Conservation (phyloP, 768 basidiomycete genomes). For the Pleurotus citrinopileatus region DNA sequence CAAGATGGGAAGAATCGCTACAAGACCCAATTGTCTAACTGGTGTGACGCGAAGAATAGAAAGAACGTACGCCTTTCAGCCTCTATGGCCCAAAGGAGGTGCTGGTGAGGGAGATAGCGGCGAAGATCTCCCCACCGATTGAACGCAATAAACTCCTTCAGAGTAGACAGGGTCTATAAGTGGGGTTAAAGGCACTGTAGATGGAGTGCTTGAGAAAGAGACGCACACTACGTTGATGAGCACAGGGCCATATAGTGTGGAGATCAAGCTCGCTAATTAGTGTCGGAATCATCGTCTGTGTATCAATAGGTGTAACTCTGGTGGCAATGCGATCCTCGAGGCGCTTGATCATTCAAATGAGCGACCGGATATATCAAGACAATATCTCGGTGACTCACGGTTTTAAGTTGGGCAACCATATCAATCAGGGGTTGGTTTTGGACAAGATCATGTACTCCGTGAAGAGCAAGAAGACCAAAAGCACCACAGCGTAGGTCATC, state of each 20-base stretch:
- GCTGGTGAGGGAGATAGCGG: constrained; percentile 52
- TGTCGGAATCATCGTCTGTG: neutral
- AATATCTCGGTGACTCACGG: neutral
- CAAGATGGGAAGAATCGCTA: constrained; percentile 17
- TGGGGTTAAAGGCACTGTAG: neutral
- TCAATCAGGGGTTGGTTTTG: neutral
- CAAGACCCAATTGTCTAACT: neutral
- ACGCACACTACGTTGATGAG: neutral
- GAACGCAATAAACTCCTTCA: constrained; percentile 37
- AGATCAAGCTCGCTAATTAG: neutral
- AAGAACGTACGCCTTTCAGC: constrained; percentile 35
- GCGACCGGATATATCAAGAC: neutral
- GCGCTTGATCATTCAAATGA: neutral
- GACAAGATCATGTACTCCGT: neutral
- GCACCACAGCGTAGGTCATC: constrained; percentile 31
- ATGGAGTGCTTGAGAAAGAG: neutral
- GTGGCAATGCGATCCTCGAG: neutral
- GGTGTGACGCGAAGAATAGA: neutral
- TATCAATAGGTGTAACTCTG: neutral
- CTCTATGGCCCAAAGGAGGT: constrained; percentile 50
- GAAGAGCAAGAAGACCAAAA: constrained; percentile 37
- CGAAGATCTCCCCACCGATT: constrained; percentile 35
- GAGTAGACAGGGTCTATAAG: constrained; percentile 16
- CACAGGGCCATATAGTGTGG: neutral
- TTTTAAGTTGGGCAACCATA: neutral